These are phyloP conservation scores for Bretschneidera sinensis DNA, from an alignment of 345 rosid genomes.

Conservation along the genomic window DNA sequence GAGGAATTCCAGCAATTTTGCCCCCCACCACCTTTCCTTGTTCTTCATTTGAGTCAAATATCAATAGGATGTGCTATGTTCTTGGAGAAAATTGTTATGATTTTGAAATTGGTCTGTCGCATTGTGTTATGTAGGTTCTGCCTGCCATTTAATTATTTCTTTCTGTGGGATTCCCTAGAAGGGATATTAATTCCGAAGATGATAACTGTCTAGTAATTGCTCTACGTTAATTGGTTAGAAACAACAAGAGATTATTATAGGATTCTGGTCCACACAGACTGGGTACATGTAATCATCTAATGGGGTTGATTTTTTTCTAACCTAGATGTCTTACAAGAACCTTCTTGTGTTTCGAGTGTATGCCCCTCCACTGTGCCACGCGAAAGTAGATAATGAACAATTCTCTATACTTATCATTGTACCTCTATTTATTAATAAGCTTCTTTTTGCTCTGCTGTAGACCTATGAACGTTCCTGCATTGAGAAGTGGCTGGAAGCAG, in stretches of 20 bases:
- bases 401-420: constrained; percentile 8
- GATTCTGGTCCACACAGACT: background rate
- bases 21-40: too few relatives aligned
- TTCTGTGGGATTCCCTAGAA: background rate
- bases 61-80: too few relatives aligned
- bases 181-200: background rate
- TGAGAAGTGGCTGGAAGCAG: constrained; percentile 92
- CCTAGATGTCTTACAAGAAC: constrained; percentile 1
- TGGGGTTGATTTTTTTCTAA: background rate
- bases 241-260: background rate
- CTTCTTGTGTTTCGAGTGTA: background rate
- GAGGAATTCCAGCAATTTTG: too few relatives aligned
- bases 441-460: constrained; percentile 36
- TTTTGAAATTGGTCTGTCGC: too few relatives aligned
- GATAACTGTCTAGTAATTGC: constrained; percentile 5
- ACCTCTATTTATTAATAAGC: constrained; percentile 6
- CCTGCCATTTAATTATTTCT: background rate
- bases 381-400: background rate
- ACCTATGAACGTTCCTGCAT: constrained; percentile 93
- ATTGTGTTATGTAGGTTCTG: background rate
- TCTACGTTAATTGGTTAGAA: constrained; percentile 5
- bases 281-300: background rate
- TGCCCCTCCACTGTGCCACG: background rate
- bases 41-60: too few relatives aligned
- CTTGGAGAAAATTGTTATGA: too few relatives aligned